Base-by-base conservation (phyloP, 2,329 filamentous ascomycete species). In the Colletotrichum sp. region DNA sequence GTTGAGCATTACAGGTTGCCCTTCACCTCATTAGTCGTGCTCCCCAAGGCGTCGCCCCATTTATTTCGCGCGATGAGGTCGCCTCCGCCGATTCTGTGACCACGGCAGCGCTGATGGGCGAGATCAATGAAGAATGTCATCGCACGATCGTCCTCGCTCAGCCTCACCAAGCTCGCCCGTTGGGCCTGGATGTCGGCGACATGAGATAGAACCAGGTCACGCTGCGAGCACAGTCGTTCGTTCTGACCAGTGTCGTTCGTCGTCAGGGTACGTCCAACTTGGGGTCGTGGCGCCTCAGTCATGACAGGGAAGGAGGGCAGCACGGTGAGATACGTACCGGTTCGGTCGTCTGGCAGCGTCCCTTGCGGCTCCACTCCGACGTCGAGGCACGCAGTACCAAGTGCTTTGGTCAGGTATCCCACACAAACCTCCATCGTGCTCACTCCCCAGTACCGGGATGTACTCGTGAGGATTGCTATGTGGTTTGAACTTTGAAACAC, bases 401-500 rank as follows among this genome's bases (percentile, higher is more conserved):
- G 43, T 47, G 21, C 38, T 33, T 62, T 43, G 29, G 27, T 59
- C 16, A 29, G 54, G 54, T 68, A 31, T 31, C 34, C 62, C 54
- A 31, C 61, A 55, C 47, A 38, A 33, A 61, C 70, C 58, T 21
- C 65, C 61, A 65, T 61, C 61, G 33, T 33, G 38, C 33, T 38
- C 27, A n/a, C 47, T 59, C 12, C 29, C 15, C n/a, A 62, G 51
- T 70, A 38, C 59, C 43, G 9, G 71, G 51, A 71, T 31, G 71
- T 61, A 43, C 38, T 70, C 36, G 68, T 29, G 55, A 70, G 43
- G 55, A 31, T 66, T 66, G 61, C 43, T 58, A 47, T 29, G 68
- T 73, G 63, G 69, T 69, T 74, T 72, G 64, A 73, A 69, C 69
- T 74, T 43, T 74, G 72, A 74, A 74, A 74, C 69, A 58, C 72